Percentiles rank a stretch among this genome's conserved stretches.
Conservation (phyloP, 345 rosid species). For the Garcia nutans region DNA sequence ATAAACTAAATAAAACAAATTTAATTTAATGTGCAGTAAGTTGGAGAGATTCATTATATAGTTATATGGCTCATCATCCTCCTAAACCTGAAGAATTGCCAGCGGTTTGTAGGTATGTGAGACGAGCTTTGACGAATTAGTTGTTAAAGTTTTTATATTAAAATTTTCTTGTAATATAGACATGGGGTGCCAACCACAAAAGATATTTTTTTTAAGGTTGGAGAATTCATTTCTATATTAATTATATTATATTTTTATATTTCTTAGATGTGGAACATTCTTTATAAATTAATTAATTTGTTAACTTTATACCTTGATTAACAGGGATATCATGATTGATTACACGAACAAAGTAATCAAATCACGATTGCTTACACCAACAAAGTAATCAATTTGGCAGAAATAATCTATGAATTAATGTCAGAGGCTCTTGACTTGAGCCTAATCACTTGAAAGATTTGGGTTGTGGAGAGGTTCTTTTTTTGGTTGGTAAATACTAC, state of each 20-base stretch:
- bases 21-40: too few species aligned
- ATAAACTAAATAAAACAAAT: too few species aligned
- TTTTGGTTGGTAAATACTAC: constrained; percentile 29
- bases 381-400: constrained; percentile 8
- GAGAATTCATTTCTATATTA: too few species aligned
- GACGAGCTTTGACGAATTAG: too few species aligned
- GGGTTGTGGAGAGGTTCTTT: constrained; percentile 28
- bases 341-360: constrained; percentile 13
- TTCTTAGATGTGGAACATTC: too few species aligned
- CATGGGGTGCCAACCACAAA: too few species aligned
- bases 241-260: too few species aligned
- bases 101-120: constrained; percentile 12
- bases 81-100: constrained; percentile 21
- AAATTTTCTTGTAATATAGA: too few species aligned
- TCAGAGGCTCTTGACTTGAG: constrained; percentile 39
- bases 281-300: too few species aligned
- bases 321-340: constrained; percentile 15
- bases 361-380: constrained; percentile 7
- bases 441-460: constrained; percentile 22
- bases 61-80: constrained; percentile 10
- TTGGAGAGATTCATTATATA: constrained; percentile 19
- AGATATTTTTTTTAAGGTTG: too few species aligned
- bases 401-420: neutral
- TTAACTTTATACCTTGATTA: neutral
- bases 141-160: too few species aligned